Conservation (phyloP, 148 eudicot genomes). For the Heliamphora exappendiculata region DNA sequence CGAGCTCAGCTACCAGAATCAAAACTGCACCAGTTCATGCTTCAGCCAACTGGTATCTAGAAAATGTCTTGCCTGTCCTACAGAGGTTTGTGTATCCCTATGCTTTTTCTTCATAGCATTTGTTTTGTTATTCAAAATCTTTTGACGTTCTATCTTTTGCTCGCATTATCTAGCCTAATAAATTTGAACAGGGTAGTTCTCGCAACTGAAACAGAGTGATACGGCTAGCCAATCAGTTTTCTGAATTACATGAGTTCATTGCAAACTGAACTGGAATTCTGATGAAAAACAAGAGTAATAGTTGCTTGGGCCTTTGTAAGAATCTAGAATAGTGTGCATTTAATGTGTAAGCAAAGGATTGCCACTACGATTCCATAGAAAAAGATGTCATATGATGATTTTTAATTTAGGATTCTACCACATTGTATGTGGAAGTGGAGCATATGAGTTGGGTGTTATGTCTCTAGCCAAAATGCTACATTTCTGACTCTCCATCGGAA, state of each 20-base stretch:
- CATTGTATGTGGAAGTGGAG: not conserved
- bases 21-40: slow-evolving; percentile 97
- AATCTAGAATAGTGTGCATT: slow-evolving; percentile 3
- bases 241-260: not conserved
- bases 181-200: not conserved
- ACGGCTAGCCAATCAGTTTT: not conserved
- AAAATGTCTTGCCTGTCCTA: slow-evolving; percentile 71
- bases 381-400: not conserved
- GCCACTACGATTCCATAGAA: not conserved
- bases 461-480: not conserved
- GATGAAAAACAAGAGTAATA: no score
- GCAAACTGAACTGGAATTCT: not conserved
- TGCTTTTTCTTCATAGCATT: not conserved
- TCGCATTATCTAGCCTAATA: not conserved
- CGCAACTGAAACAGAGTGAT: not conserved
- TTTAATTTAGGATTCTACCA: not conserved
- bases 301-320: not conserved
- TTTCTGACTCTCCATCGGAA: not conserved
- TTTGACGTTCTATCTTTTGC: not conserved
- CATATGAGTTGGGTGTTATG: not conserved
- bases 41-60: slow-evolving; percentile 88
- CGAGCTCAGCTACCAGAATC: slow-evolving; percentile 79
- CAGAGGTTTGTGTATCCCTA: slow-evolving; percentile 45
- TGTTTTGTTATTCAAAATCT: not conserved
- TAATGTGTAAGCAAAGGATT: not conserved